Percentiles rank a stretch among this genome's conserved stretches.
Conservation (phyloP, 306 rosid genomes). For the Vicia sativa region DNA sequence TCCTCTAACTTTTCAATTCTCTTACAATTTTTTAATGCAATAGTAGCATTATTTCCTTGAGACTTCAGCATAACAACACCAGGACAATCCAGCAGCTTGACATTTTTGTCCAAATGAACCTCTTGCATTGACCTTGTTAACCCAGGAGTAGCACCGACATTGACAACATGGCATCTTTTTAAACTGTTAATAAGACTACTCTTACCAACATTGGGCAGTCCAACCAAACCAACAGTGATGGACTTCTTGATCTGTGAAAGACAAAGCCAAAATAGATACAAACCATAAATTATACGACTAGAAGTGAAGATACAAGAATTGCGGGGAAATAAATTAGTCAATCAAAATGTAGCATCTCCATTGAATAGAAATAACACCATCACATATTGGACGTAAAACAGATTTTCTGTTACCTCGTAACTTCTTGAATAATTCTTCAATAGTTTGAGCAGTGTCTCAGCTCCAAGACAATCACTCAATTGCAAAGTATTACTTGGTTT, state of each 20-base stretch:
- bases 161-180: constrained; percentile 72
- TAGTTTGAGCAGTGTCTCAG: constrained; percentile 87
- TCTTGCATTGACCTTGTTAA: constrained; percentile 92
- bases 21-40: constrained; percentile 85
- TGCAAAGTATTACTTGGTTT: constrained; percentile 67
- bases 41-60: constrained; percentile 62
- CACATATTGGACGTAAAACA: neutral
- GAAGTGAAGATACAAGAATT: constrained; percentile 18
- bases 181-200: constrained; percentile 94
- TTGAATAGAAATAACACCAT: too few species aligned
- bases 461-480: constrained; percentile 95
- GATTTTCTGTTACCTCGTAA: constrained; percentile 61
- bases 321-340: too few species aligned
- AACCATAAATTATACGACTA: constrained; percentile 9
- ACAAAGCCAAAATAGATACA: constrained; percentile 28
- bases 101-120: constrained; percentile 84
- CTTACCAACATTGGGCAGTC: constrained; percentile 97
- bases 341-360: too few species aligned
- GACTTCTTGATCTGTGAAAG: constrained; percentile 83
- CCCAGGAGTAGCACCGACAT: constrained; percentile 92
- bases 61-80: constrained; percentile 90
- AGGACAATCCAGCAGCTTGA: constrained; percentile 91
- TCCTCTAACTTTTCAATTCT: constrained; percentile 90
- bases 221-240: constrained; percentile 89
- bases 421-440: constrained; percentile 97